These are phyloP conservation scores for Aspergillus eucalypticola DNA, from an alignment of 2,329 filamentous ascomycete genomes.

Conservation along the genomic window DNA sequence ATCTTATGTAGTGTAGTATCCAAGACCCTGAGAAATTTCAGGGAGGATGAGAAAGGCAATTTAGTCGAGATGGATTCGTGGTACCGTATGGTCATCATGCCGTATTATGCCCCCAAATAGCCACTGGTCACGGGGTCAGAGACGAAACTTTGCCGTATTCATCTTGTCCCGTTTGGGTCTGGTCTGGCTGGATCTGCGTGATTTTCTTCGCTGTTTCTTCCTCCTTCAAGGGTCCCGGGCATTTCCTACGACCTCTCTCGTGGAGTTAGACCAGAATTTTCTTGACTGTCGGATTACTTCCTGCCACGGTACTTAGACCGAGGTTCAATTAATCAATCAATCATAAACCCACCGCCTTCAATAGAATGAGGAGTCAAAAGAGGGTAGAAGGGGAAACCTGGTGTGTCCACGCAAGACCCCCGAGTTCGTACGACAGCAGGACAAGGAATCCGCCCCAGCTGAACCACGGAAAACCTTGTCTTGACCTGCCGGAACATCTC, in stretches of 20 bases:
- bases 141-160: neutral
- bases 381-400: too few species aligned
- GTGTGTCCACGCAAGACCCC: too few species aligned
- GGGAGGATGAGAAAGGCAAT: conserved; percentile 8
- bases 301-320: neutral
- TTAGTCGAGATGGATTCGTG: conserved; percentile 9
- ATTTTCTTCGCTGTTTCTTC: neutral
- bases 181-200: neutral
- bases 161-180: neutral
- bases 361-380: too few species aligned
- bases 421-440: neutral
- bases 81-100: conserved; percentile 2
- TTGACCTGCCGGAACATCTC: conserved; percentile 10
- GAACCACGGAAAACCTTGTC: conserved; percentile 6
- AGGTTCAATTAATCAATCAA: neutral
- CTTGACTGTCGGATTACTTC: too few species aligned
- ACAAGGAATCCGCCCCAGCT: conserved; percentile 10
- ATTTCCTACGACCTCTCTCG: too few species aligned
- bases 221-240: too few species aligned
- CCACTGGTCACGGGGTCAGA: neutral
- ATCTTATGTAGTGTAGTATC: too few species aligned
- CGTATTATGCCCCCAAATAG: neutral
- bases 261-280: too few species aligned
- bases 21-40: neutral
- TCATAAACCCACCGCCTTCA: neutral